phyloP scores from a whole-genome alignment of 192 early-diverging fungal species.

The Lunasporangiospora selenospora region DNA sequence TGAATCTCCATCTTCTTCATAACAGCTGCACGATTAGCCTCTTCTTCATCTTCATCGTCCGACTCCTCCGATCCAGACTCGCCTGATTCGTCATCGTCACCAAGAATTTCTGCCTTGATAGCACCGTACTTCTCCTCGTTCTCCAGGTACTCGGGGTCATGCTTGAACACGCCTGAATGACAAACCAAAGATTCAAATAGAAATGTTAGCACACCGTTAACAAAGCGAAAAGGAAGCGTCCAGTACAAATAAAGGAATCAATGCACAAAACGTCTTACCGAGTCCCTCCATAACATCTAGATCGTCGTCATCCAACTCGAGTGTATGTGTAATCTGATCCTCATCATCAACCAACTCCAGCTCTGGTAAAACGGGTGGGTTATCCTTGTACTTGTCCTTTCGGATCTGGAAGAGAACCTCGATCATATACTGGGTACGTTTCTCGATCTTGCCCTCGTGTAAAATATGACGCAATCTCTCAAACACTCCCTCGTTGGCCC shows the following conservation, averaged over 20 bases:
- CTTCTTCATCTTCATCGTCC: slow-evolving; percentile 60
- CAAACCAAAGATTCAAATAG: too few relatives aligned
- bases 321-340: slow-evolving; percentile 93
- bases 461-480: slow-evolving; percentile 92
- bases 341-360: slow-evolving; percentile 94
- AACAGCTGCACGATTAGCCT: slow-evolving; percentile 49
- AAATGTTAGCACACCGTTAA: too few relatives aligned
- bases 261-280: slow-evolving; percentile 53
- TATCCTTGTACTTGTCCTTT: slow-evolving; percentile 93
- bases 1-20: slow-evolving; percentile 71
- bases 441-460: slow-evolving; percentile 94
- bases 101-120: slow-evolving; percentile 89
- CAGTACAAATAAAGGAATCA: neutral
- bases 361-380: slow-evolving; percentile 74
- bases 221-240: neutral
- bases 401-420: slow-evolving; percentile 96
- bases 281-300: slow-evolving; percentile 81
- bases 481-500: slow-evolving; percentile 84
- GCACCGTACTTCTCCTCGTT: slow-evolving; percentile 85
- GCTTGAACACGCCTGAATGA: slow-evolving; percentile 70
- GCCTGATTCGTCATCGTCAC: slow-evolving; percentile 68
- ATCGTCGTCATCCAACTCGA: slow-evolving; percentile 84
- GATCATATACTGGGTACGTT: slow-evolving; percentile 97
- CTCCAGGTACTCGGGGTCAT: slow-evolving; percentile 78
- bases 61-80: slow-evolving; percentile 59